Evolutionary conservation across 352 stramenopile species (phyloP), one percentile per base, ranked within the genome.

Genomic region (Pythium guiyangense): DNA sequence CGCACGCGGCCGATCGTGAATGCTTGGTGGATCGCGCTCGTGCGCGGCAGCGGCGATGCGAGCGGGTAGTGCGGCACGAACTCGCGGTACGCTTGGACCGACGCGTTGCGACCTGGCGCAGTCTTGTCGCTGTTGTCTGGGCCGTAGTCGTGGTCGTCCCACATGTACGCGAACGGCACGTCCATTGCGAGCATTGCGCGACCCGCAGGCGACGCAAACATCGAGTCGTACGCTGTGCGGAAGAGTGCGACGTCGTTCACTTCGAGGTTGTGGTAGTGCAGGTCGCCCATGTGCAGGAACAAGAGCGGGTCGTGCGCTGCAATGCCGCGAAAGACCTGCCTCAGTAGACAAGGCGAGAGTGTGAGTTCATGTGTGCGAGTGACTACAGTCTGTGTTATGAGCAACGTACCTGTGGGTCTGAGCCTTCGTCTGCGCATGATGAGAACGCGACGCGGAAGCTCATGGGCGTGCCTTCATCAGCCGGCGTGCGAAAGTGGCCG

Each of bases 81-180:
- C 59, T 95, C 83, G 1, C 76, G 78, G 66, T 92, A 95, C 27
- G 80, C 81, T 63, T 86, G 72, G 9, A 94, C 59, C 9, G 88
- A 89, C 0, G 84, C 79, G 20, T 88, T 74, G 9, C 83, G 71
- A 31, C 82, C 84, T 1, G 71, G 78, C 31, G 84, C 82, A 17
- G 74, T 92, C 52, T 78, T 77, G 62, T 96, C 81, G 26, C 84
- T 94, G 57, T 96, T 96, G 70, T 96, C 86, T 31, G 84, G 85
- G 29, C 86, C 88, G 57, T 84, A 96, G 62, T 96, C 88, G 66
- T 96, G 88, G 69, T 96, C 88, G 60, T 94, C 84, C 81, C 84
- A 96, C 85, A 95, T 96, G 63, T 96, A 95, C 17, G 71, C 82
- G 53, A 96, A 88, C 3, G 88, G 86, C 9, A 96, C 52, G 43